phyloP scores from a whole-genome alignment of 208 protist genomes.

The Leishmania tropica region DNA sequence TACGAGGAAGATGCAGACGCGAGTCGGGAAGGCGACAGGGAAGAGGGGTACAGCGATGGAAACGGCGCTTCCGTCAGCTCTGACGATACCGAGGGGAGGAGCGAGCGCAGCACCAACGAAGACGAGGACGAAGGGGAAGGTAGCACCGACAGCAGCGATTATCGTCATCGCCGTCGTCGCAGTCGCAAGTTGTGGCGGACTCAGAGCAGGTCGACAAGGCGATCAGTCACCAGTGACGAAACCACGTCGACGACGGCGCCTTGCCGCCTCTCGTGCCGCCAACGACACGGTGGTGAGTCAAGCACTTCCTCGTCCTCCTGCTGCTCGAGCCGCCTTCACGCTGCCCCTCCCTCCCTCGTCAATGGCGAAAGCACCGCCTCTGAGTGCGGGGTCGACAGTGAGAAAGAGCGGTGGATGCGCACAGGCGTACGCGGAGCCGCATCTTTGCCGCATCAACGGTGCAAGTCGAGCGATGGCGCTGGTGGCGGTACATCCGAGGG shows the following conservation, averaged over 20 bases:
- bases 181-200: slow-evolving; percentile 1
- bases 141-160: slow-evolving; percentile 1
- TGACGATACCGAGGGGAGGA: background rate
- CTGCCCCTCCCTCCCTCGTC: slow-evolving; percentile 11
- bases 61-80: background rate
- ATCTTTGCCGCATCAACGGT: background rate
- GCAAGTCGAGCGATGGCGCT: background rate
- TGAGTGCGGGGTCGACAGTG: background rate
- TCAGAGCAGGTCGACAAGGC: background rate
- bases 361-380: background rate
- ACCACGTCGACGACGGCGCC: background rate
- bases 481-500: background rate
- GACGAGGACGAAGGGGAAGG: background rate
- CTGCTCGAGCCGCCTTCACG: background rate
- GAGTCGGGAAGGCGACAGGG: background rate
- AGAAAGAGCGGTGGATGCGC: background rate
- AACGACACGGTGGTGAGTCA: background rate
- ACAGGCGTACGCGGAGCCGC: background rate
- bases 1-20: background rate
- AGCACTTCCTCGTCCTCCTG: slow-evolving; percentile 1
- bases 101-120: background rate
- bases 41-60: background rate
- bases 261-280: background rate
- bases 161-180: background rate
- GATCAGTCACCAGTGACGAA: background rate